These are phyloP conservation scores for Tulasnella sp. DNA, from an alignment of 768 basidiomycete species.

Conservation along the genomic window DNA sequence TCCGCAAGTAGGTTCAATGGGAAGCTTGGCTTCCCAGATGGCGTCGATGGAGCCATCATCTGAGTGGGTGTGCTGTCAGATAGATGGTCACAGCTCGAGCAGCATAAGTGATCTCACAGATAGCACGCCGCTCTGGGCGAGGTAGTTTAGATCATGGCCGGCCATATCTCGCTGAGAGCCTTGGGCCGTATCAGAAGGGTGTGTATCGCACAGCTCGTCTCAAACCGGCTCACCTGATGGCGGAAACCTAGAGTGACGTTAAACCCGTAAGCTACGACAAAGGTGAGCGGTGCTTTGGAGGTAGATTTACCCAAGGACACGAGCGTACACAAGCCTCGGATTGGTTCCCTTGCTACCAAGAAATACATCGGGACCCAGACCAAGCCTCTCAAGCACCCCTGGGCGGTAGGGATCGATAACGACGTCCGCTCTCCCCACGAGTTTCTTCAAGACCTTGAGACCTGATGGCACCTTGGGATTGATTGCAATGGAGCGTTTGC, in stretches of 20 bases:
- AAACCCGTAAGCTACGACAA: no score
- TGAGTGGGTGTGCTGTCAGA: not conserved
- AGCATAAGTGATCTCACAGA: no score
- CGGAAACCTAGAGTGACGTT: not conserved
- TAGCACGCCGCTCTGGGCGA: constrained; percentile 65
- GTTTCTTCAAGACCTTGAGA: constrained; percentile 39
- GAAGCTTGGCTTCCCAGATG: constrained; percentile 26
- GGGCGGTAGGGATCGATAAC: constrained; percentile 77
- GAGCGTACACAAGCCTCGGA: constrained; percentile 55
- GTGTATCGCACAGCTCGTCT: no score
- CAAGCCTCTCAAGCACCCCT: constrained; percentile 68
- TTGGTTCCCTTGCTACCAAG: constrained; percentile 49
- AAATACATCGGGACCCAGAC: constrained; percentile 66
- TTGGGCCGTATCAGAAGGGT: constrained; percentile 22
- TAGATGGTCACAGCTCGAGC: not conserved
- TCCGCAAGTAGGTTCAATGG: constrained; percentile 72
- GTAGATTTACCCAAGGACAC: constrained; percentile 52
- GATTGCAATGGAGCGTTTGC: constrained; percentile 65
- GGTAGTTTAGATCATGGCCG: constrained; percentile 82
- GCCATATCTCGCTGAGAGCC: constrained; percentile 69
- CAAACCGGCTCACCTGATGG: no score
- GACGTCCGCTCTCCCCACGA: constrained; percentile 61
- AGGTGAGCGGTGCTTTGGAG: no score
- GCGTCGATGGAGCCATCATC: not conserved
- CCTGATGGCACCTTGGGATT: constrained; percentile 55